Percentiles rank a stretch among this genome's conserved stretches.
Evolutionary conservation across 768 basidiomycete genomes (phyloP).

Genomic region (Mycena latifolia): DNA sequence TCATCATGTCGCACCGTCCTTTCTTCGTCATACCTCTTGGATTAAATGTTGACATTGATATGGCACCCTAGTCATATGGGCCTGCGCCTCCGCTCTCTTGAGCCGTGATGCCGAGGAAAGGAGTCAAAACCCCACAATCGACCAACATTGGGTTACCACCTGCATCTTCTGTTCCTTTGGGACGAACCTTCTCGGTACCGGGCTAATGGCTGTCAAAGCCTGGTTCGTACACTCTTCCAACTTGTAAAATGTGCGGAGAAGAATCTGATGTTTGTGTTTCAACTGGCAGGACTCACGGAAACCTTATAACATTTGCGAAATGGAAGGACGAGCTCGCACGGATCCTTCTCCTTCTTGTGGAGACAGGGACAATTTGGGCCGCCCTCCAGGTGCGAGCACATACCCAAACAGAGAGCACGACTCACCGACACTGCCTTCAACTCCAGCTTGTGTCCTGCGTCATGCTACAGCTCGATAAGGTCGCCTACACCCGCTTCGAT

Average conservation of each 20-base stretch:
- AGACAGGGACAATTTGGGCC: slow-evolving; percentile 29
- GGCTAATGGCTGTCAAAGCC: neutral
- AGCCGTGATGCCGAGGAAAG: neutral
- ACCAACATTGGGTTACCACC: neutral
- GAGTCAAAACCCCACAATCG: neutral
- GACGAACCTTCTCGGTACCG: neutral
- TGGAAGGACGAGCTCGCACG: slow-evolving; percentile 14
- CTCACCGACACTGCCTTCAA: neutral
- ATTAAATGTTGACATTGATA: too few species aligned
- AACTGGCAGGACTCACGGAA: neutral
- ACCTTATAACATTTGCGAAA: neutral
- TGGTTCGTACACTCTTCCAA: neutral
- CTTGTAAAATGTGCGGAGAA: too few species aligned
- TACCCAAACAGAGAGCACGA: neutral
- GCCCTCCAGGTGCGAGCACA: slow-evolving; percentile 16
- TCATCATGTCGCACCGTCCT: too few species aligned
- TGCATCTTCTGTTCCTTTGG: neutral
- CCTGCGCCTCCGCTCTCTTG: neutral
- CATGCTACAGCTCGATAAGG: slow-evolving; percentile 3
- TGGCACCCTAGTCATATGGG: neutral
- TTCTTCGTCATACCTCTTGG: too few species aligned
- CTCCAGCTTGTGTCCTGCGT: neutral
- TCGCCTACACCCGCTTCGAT: slow-evolving; percentile 2
- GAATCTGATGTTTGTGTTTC: neutral
- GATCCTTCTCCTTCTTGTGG: slow-evolving; percentile 26